phyloP scores from a whole-genome alignment of 1,139 yeast genomes.

The Debaryomyces psychrophilus region DNA sequence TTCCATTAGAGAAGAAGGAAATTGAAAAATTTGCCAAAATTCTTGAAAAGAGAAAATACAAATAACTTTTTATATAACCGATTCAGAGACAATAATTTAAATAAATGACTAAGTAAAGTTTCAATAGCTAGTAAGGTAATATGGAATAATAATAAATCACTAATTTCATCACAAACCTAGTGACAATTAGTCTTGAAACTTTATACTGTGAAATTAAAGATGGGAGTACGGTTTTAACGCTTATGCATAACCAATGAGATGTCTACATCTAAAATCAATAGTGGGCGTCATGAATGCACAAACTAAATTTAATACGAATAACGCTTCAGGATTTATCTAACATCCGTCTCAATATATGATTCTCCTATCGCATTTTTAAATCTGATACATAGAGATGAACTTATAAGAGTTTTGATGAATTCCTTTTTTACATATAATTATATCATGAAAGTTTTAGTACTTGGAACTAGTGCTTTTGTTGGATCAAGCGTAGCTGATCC shows the following conservation, averaged over 20 bases:
- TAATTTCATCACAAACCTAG: no score
- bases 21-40: conserved; percentile 14
- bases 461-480: background rate
- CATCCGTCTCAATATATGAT: background rate
- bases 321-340: no score
- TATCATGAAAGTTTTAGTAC: background rate
- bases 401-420: no score
- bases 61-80: conserved; percentile 7
- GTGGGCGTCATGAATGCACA: background rate
- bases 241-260: background rate
- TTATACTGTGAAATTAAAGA: background rate
- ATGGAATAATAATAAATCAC: no score
- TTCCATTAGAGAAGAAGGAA: conserved; percentile 17
- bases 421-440: no score
- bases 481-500: background rate
- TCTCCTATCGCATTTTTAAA: no score
- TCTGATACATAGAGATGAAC: no score
- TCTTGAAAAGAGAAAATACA: conserved; percentile 17
- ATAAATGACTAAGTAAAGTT: no score
- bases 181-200: background rate
- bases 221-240: background rate
- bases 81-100: background rate
- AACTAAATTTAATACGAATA: background rate
- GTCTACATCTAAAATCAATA: background rate
- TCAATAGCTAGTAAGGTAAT: background rate